Conservation (phyloP, 2,329 filamentous ascomycete genomes). For the Alternaria ventricosa region DNA sequence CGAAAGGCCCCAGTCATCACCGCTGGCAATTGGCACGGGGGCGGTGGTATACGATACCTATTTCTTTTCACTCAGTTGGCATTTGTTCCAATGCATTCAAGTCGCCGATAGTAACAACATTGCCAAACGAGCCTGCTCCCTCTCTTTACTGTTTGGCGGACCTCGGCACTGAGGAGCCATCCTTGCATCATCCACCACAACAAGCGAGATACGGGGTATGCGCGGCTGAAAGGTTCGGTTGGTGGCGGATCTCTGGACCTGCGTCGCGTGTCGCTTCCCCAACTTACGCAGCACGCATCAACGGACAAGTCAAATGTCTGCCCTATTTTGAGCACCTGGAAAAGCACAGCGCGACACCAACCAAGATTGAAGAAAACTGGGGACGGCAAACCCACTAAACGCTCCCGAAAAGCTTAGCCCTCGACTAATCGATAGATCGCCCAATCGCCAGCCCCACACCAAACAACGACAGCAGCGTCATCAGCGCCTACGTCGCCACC, state of each 20-base stretch:
- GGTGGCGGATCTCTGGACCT: not conserved
- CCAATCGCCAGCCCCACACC: constrained; percentile 1
- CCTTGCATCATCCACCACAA: not conserved
- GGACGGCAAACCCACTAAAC: not conserved
- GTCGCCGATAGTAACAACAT: not conserved
- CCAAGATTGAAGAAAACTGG: not conserved
- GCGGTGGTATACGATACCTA: not conserved
- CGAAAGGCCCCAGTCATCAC: not conserved
- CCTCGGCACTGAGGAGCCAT: not conserved
- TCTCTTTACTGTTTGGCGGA: not conserved
- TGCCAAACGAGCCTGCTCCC: not conserved
- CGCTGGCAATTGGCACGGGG: not conserved
- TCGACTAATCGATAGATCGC: not conserved
- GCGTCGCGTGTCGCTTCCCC: not conserved
- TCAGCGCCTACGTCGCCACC: constrained; percentile 4
- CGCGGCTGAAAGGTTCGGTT: not conserved
- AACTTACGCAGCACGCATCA: not conserved
- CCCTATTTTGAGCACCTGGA: not conserved
- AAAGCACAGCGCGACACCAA: not conserved
- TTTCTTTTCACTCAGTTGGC: not conserved
- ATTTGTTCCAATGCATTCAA: not conserved
- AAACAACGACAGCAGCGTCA: constrained; percentile 2
- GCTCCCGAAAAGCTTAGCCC: not conserved
- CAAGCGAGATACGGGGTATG: not conserved
- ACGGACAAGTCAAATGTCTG: not conserved